Conservation (phyloP, 1,284 basidiomycete genomes). For the Mycena citricolor region DNA sequence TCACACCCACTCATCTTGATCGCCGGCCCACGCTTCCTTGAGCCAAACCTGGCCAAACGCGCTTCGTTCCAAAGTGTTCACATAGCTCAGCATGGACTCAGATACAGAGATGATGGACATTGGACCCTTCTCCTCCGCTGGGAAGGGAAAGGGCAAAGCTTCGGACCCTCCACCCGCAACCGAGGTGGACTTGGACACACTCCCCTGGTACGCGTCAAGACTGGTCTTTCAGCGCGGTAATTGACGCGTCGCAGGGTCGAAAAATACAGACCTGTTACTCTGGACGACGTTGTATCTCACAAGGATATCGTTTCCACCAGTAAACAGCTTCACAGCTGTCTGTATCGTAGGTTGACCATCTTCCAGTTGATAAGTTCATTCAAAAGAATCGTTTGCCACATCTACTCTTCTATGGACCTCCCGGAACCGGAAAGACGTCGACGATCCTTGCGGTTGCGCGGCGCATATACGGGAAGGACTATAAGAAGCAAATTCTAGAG, state of each 20-base stretch:
- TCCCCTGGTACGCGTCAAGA: constrained; percentile 63
- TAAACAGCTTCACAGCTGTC: constrained; percentile 38
- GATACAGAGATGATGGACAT: constrained; percentile 56
- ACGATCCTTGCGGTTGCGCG: constrained; percentile 97
- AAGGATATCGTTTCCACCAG: constrained; percentile 92
- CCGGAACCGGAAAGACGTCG: constrained; percentile 97
- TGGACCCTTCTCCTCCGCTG: constrained; percentile 36
- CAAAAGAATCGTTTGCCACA: constrained; percentile 94
- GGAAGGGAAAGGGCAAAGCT: constrained; percentile 72
- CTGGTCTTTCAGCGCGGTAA: constrained; percentile 3
- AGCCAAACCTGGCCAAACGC: too few relatives aligned
- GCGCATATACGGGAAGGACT: constrained; percentile 84
- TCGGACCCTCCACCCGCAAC: constrained; percentile 31
- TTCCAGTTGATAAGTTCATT: constrained; percentile 91
- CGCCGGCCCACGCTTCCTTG: too few relatives aligned
- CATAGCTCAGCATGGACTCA: constrained; percentile 51
- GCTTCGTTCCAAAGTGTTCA: too few relatives aligned
- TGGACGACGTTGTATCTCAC: constrained; percentile 93
- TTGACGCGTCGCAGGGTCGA: constrained; percentile 72
- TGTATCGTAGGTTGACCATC: constrained; percentile 4
- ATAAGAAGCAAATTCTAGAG: constrained; percentile 91
- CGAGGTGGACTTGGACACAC: constrained; percentile 55
- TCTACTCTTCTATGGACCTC: constrained; percentile 96
- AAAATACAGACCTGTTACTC: constrained; percentile 86
- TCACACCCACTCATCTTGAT: too few relatives aligned